These are phyloP conservation scores for Phanerodontia chrysosporium DNA, from an alignment of 768 basidiomycete species.

Conservation along the genomic window DNA sequence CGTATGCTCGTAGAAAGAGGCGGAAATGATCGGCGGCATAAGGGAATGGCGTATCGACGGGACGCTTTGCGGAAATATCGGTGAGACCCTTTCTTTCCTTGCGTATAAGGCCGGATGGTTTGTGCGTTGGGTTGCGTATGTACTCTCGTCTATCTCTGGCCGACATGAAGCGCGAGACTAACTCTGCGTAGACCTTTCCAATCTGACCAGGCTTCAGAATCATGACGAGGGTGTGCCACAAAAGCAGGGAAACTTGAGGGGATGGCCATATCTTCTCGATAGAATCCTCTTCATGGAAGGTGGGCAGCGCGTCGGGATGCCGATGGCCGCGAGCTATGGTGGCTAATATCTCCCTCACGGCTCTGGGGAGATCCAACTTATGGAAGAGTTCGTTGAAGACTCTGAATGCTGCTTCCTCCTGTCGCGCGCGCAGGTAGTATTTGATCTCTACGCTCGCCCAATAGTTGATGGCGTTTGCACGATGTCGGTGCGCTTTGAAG, in stretches of 20 bases:
- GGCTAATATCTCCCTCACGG: not conserved
- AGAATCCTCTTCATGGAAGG: not conserved
- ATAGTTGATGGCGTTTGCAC: constrained; percentile 2
- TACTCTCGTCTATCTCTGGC: not conserved
- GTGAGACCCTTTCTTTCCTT: not conserved
- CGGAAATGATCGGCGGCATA: not conserved
- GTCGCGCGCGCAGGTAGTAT: constrained; percentile 12
- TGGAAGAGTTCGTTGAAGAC: constrained; percentile 51
- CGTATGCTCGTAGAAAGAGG: not conserved
- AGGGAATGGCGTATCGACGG: not conserved
- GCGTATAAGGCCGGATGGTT: not conserved
- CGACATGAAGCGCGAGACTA: not conserved
- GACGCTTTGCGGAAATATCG: not conserved
- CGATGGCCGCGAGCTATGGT: not conserved
- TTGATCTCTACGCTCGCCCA: constrained; percentile 28
- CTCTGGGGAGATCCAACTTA: constrained; percentile 46
- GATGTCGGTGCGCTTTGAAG: not conserved
- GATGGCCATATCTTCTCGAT: not conserved
- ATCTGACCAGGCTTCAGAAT: not conserved
- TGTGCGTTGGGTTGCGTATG: not conserved
- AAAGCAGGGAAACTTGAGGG: not conserved
- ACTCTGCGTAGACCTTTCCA: not conserved
- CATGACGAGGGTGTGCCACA: not conserved
- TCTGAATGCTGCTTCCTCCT: constrained; percentile 14
- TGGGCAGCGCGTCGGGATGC: not conserved